phyloP scores from a whole-genome alignment of 345 rosid genomes.

The Salix udensis region DNA sequence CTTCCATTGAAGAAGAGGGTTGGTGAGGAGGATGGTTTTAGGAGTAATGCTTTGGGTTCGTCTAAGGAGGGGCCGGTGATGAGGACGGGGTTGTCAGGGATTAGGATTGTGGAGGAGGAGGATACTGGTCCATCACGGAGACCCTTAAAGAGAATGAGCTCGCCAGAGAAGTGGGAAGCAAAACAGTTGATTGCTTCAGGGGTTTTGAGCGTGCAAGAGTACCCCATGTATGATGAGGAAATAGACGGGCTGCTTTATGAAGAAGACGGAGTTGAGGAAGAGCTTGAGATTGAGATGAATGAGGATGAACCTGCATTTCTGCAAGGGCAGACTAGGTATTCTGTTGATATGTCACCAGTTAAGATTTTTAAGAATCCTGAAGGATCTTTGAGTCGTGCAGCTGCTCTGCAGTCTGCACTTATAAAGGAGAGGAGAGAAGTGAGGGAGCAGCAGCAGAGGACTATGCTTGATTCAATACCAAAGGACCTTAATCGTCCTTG shows the following conservation, averaged over 20 bases:
- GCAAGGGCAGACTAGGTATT: slow-evolving; percentile 67
- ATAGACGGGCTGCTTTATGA: slow-evolving; percentile 74
- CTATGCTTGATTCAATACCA: slow-evolving; percentile 88
- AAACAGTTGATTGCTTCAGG: slow-evolving; percentile 91
- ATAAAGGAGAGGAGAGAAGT: slow-evolving; percentile 82
- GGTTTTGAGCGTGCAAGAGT: slow-evolving; percentile 50
- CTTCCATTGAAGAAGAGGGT: slow-evolving; percentile 64
- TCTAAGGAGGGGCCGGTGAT: slow-evolving; percentile 51
- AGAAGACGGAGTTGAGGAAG: slow-evolving; percentile 86
- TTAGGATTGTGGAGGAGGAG: slow-evolving; percentile 58
- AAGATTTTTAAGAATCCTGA: slow-evolving; percentile 92
- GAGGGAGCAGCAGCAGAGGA: slow-evolving; percentile 77
- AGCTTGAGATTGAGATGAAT: slow-evolving; percentile 88
- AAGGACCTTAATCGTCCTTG: slow-evolving; percentile 98
- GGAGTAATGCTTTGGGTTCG: slow-evolving; percentile 48
- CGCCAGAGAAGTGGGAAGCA: slow-evolving; percentile 86
- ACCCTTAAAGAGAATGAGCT: slow-evolving; percentile 82
- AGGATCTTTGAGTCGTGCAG: slow-evolving; percentile 88
- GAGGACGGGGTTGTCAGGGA: slow-evolving; percentile 77
- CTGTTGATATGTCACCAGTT: slow-evolving; percentile 80
- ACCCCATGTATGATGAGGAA: slow-evolving; percentile 81
- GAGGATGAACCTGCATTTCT: slow-evolving; percentile 86
- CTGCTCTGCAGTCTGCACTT: slow-evolving; percentile 90
- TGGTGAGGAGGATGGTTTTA: slow-evolving; percentile 40
- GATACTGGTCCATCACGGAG: slow-evolving; percentile 48